These are phyloP conservation scores for Oldenlandia corymbosa DNA, from an alignment of 257 asterid genomes.

Conservation along the genomic window DNA sequence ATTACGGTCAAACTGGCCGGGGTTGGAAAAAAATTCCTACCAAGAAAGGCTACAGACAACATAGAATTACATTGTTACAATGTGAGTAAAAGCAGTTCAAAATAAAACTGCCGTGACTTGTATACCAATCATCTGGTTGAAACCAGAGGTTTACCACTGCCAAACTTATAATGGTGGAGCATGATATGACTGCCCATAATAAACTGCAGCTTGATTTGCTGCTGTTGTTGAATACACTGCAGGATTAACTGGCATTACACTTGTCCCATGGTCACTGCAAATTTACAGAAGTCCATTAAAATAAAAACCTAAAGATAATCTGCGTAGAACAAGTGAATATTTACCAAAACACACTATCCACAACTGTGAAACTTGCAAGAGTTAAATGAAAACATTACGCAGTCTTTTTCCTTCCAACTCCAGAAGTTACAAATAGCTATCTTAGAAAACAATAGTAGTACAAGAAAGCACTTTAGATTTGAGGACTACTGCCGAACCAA, in stretches of 20 bases:
- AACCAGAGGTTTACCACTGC: no score
- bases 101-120: no score
- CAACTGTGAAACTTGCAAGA: no score
- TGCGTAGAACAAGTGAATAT: background rate
- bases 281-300: constrained; percentile 7
- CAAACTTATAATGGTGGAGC: constrained; percentile 21
- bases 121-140: no score
- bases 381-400: no score
- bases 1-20: no score
- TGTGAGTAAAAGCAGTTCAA: no score
- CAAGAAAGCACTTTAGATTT: background rate
- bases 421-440: background rate
- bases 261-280: constrained; percentile 33
- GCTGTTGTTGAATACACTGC: constrained; percentile 12
- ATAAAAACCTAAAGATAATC: background rate
- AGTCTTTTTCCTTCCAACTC: background rate
- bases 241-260: constrained; percentile 16
- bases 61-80: no score
- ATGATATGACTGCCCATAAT: constrained; percentile 22
- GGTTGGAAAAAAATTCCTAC: no score
- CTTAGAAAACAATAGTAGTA: background rate
- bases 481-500: background rate
- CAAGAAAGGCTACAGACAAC: no score
- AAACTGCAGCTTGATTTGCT: constrained; percentile 16
- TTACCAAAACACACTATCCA: no score